Conservation (phyloP, 306 rosid genomes). For the Hippophae tibetana region DNA sequence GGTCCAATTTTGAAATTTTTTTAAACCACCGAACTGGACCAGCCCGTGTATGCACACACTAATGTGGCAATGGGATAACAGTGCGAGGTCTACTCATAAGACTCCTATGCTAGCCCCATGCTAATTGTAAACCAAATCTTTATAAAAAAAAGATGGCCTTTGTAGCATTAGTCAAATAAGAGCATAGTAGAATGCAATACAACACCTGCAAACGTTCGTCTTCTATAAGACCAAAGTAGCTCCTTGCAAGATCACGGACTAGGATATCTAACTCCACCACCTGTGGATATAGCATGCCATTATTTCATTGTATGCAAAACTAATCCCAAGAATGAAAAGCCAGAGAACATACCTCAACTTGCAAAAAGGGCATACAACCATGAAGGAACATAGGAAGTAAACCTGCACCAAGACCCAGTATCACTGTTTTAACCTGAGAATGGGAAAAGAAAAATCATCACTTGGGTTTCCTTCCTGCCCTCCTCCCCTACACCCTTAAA, state of each 20-base stretch:
- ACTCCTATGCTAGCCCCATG: background rate
- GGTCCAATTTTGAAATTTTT: no score
- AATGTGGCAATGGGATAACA: no score
- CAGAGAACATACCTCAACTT: constrained; percentile 54
- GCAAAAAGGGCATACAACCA: constrained; percentile 57
- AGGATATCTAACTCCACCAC: constrained; percentile 80
- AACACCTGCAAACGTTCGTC: constrained; percentile 66
- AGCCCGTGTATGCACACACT: no score
- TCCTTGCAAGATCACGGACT: constrained; percentile 62
- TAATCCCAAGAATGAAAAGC: background rate
- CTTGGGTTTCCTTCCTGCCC: no score
- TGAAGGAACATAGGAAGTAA: constrained; percentile 93
- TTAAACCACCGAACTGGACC: no score
- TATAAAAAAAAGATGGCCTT: background rate
- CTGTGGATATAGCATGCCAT: constrained; percentile 24
- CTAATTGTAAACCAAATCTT: background rate
- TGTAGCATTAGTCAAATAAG: background rate
- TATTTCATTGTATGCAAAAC: background rate
- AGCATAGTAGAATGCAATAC: background rate
- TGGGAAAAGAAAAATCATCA: constrained; percentile 15
- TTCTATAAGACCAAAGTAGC: constrained; percentile 56
- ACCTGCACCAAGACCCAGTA: constrained; percentile 96
- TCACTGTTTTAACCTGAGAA: constrained; percentile 62
- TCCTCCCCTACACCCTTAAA: no score
- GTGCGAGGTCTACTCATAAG: no score